Evolutionary conservation across 139 green algal species (phyloP).

Genomic region (Tetradesmus lagerheimii): DNA sequence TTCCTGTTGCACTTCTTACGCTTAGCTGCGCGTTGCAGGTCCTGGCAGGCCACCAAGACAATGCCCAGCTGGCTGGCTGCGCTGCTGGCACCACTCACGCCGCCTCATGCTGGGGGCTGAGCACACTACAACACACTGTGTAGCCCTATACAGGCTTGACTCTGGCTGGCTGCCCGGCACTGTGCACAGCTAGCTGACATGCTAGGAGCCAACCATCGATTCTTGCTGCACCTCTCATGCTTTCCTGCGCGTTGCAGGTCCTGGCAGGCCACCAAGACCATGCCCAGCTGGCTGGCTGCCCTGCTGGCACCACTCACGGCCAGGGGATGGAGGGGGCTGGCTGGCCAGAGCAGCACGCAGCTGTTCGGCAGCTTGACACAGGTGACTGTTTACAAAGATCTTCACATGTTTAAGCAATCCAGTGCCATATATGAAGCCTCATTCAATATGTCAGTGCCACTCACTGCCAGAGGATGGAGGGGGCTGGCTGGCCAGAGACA

Average conservation of each 20-base stretch:
- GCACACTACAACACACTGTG: too few species aligned
- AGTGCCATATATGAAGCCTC: too few species aligned
- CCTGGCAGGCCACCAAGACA: not conserved
- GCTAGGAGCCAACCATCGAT: too few species aligned
- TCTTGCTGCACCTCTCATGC: not conserved
- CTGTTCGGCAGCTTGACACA: not conserved
- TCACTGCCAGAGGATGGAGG: too few species aligned
- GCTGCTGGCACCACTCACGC: not conserved
- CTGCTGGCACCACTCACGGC: not conserved
- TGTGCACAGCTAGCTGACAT: too few species aligned
- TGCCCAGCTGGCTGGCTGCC: not conserved
- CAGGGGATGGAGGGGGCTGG: not conserved
- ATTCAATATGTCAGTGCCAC: too few species aligned
- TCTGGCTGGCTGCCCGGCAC: too few species aligned
- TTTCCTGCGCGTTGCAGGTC: not conserved
- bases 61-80: not conserved
- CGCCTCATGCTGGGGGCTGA: too few species aligned
- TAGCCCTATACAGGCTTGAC: too few species aligned
- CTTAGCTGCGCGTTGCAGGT: not conserved
- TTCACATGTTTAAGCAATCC: too few species aligned
- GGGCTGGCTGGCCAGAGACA: not conserved
- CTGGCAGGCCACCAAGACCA: not conserved
- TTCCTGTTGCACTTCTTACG: too few species aligned
- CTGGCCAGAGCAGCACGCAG: not conserved
- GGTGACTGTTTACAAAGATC: too few species aligned